Evolutionary conservation across 768 basidiomycete species (phyloP), one percentile per base, ranked within the genome.

Genomic region (Clavaria fumosa): DNA sequence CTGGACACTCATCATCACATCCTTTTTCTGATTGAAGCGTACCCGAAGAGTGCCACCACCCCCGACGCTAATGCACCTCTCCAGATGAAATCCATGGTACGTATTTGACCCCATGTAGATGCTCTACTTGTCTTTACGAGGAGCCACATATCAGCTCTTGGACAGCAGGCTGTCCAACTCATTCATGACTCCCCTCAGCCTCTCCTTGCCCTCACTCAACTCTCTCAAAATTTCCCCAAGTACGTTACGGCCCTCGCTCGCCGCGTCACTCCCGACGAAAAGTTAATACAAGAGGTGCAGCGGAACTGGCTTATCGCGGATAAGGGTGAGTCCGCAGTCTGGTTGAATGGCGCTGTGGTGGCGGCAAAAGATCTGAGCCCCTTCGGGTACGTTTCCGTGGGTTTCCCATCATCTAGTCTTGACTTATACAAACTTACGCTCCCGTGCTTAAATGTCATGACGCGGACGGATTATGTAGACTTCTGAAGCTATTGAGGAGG

Each of bases 181-280:
- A 69, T 96, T 39, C 61, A 69, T 23, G 58, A 72, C 20, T 76
- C 85, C 14, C 38, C 61, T 19, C 34, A 64, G 9, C 69, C 70
- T 3, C 61, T 85, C 15, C 45, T 53, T 7, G 67, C 70, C 0
- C 66, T 95, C 23, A 69, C 64, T 32, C 66, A 72, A 10, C 68
- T 97, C 15, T 67, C 83, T 0, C 83, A 90, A 49, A 78, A 91
- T 55, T 93, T 96, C 58, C 91, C 93, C 0, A 79, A 72, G 51
- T 93, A 91, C 50, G 77, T 78, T 1, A 66, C 75, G 1, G 62
- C 76, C 3, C 62, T 95, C 21, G 70, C 81, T 0, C 73, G 86
- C 3, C 75, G 78, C 40, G 71, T 89, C 30, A 47, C 59, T 1
- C 58, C 72, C 2, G 68, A 71, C 40, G 51, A 57, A 6, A 60